phyloP scores from a whole-genome alignment of 768 basidiomycete genomes.

The Clitopilus passeckerianus region DNA sequence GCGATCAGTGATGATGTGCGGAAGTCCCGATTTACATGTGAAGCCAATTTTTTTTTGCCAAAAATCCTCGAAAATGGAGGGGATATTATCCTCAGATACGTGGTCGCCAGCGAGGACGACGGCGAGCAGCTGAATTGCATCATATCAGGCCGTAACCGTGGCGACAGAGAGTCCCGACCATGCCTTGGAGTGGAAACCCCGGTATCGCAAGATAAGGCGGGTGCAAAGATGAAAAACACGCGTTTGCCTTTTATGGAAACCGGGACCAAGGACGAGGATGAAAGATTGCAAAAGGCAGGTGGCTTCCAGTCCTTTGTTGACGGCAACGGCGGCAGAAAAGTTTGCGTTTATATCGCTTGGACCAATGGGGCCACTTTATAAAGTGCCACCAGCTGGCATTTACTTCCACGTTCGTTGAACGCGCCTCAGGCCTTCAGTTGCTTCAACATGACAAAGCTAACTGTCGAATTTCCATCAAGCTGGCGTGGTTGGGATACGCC shows the following conservation, averaged over 20 bases:
- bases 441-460: slow-evolving; percentile 17
- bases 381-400: not conserved
- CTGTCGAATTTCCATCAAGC: slow-evolving; percentile 25
- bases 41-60: not conserved
- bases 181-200: not conserved
- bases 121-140: not conserved
- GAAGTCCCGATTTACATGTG: not conserved
- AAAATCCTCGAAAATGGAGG: not conserved
- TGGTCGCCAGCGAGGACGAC: not conserved
- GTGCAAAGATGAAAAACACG: not conserved
- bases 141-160: not conserved
- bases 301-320: not conserved
- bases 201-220: not conserved
- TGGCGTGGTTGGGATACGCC: slow-evolving; percentile 32
- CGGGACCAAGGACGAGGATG: not conserved
- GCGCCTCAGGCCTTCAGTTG: not conserved
- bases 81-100: not conserved
- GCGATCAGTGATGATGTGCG: not conserved
- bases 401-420: not conserved
- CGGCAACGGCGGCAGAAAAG: not conserved
- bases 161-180: not conserved
- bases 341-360: not conserved
- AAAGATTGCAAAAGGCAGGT: not conserved
- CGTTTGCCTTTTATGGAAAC: not conserved
- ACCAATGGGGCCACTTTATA: not conserved